These are phyloP conservation scores for Hypoxylon sp. DNA, from an alignment of 2,329 filamentous ascomycete species.

Conservation along the genomic window DNA sequence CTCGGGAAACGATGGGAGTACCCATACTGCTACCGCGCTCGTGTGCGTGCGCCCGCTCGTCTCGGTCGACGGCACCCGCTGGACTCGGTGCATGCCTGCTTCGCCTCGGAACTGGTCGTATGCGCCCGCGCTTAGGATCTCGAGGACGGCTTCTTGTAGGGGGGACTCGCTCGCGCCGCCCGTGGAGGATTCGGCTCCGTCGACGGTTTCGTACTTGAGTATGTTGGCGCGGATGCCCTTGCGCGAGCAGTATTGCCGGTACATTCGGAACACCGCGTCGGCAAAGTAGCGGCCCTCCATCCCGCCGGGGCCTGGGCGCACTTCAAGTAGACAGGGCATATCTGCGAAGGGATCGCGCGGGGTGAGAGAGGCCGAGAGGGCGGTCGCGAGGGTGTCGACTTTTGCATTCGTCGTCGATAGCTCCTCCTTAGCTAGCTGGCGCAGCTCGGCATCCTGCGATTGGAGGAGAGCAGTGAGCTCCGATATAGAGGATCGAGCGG, in stretches of 20 bases:
- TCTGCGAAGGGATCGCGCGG: constrained; percentile 91
- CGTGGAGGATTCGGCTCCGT: constrained; percentile 63
- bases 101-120: constrained; percentile 88
- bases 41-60: constrained; percentile 93
- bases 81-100: constrained; percentile 94
- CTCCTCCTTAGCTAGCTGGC: constrained; percentile 83
- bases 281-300: constrained; percentile 93
- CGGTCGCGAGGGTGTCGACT: constrained; percentile 72
- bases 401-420: constrained; percentile 72
- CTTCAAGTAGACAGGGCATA: constrained; percentile 90
- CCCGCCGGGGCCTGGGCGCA: constrained; percentile 91
- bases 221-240: constrained; percentile 74
- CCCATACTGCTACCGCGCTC: constrained; percentile 90
- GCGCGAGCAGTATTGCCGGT: constrained; percentile 79
- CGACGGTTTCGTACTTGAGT: constrained; percentile 83
- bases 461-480: constrained; percentile 66
- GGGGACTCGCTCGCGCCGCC: constrained; percentile 72
- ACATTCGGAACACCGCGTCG: constrained; percentile 90
- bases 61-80: constrained; percentile 92
- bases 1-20: constrained; percentile 84
- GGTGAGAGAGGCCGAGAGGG: constrained; percentile 81
- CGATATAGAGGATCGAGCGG: constrained; percentile 62
- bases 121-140: constrained; percentile 79
- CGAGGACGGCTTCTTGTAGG: constrained; percentile 87
- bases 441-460: constrained; percentile 75